These are phyloP conservation scores for Coemansia sp. DNA, from an alignment of 192 early-diverging fungal genomes.

Conservation along the genomic window DNA sequence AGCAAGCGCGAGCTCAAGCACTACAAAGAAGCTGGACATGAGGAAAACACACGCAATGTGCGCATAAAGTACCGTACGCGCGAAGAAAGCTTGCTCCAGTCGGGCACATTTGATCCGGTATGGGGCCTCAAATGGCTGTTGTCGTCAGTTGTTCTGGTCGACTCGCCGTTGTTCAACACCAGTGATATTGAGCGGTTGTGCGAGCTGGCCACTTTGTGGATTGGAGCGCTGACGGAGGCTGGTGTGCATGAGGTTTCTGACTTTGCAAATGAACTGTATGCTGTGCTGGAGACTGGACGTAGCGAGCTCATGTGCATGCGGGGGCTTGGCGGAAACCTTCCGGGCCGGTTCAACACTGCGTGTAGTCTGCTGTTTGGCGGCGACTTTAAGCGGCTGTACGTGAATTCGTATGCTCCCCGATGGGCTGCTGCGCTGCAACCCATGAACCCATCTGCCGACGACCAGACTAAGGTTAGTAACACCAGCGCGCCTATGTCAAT, in stretches of 20 bases:
- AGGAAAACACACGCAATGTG: constrained; percentile 24
- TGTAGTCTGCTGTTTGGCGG: constrained; percentile 49
- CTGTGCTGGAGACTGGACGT: constrained; percentile 14
- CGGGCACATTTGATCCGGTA: constrained; percentile 32
- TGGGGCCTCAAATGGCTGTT: constrained; percentile 50
- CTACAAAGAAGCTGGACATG: constrained; percentile 18
- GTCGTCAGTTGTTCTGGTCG: constrained; percentile 34
- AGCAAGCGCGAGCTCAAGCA: constrained; percentile 37
- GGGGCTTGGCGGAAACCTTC: constrained; percentile 17
- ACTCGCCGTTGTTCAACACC: constrained; percentile 15
- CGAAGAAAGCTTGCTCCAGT: constrained; percentile 24
- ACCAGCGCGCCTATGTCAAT: constrained; percentile 1
- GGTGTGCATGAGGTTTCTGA: constrained; percentile 35
- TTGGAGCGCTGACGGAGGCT: constrained; percentile 16
- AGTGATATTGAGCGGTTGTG: constrained; percentile 14
- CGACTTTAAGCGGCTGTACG: constrained; percentile 13
- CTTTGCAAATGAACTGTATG: constrained; percentile 14
- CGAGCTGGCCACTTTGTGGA: constrained; percentile 23
- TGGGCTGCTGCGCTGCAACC: constrained; percentile 16
- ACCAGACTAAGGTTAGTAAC: neutral
- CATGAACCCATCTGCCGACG: neutral
- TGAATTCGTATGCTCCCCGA: constrained; percentile 35
- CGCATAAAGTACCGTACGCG: constrained; percentile 29
- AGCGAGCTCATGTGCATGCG: constrained; percentile 20
- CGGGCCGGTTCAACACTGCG: constrained; percentile 35